A percentile compares a stretch with the other conserved stretches of the same genome.
These are phyloP conservation scores for Larix kaempferi DNA, from an alignment of 75 land plant species.

Conservation along the genomic window DNA sequence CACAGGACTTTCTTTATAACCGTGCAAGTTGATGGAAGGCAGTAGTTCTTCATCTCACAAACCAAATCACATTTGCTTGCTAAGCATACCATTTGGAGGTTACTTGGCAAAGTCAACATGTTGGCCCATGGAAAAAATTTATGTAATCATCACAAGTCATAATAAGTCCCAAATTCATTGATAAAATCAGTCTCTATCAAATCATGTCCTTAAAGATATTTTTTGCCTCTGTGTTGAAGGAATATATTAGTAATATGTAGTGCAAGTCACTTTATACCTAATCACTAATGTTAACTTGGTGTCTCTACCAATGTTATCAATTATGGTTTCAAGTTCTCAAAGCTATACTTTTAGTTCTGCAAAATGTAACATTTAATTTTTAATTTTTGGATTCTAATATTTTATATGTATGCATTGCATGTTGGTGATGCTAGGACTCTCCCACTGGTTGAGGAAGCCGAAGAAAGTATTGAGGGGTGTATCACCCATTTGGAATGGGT, in stretches of 20 bases:
- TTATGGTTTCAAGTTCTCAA: too few species aligned
- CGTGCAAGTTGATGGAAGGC: too few species aligned
- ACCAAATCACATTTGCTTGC: too few species aligned
- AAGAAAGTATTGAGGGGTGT: too few species aligned
- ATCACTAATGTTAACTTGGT: too few species aligned
- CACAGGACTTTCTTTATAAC: too few species aligned
- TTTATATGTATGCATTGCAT: conserved; percentile 23
- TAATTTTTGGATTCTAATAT: not conserved
- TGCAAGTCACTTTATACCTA: not conserved
- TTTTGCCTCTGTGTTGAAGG: not conserved
- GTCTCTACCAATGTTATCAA: not conserved
- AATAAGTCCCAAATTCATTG: not conserved
- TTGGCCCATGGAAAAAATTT: not conserved
- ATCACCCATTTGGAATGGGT: too few species aligned
- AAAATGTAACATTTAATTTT: not conserved
- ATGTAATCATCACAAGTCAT: not conserved
- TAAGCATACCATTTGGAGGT: too few species aligned
- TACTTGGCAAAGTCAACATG: too few species aligned
- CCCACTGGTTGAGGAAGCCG: too few species aligned
- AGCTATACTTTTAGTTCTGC: not conserved
- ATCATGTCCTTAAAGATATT: not conserved
- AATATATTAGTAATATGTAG: not conserved
- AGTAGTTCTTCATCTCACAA: too few species aligned
- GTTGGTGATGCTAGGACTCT: conserved; percentile 97
- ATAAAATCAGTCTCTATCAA: not conserved